Base-by-base conservation (phyloP, 2,329 filamentous ascomycete species). In the Pseudocercospora eumusae region DNA sequence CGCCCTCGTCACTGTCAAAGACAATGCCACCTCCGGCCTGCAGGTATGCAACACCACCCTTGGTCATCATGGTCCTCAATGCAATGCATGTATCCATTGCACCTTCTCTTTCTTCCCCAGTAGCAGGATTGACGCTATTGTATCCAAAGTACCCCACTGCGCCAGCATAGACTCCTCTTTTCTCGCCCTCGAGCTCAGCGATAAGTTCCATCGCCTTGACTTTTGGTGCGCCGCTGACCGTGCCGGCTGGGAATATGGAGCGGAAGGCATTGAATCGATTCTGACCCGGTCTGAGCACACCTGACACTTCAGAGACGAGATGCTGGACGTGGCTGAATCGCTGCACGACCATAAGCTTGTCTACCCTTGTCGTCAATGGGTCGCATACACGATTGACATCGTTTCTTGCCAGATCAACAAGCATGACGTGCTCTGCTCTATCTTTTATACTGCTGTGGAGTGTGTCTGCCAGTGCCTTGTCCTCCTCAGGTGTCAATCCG, bases 111-210 rank as follows among this genome's bases (percentile, higher is more conserved):
- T 86, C 81, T 56, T 77, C 81, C 57, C 88, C 89, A 45, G 62
- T 68, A 27, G 88, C 82, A 3, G 61, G 42, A n/a, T 61, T 63
- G 7, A 81, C 78, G 57, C 84, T 85, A 64, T 87, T 86, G 73
- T 96, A 98, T 9, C 93, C 93, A 77, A 97, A 99, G 79, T 97
- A 99, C 1, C 95, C 95, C 0, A 97, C 93, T 0, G 95, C 95
- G 27, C 95, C 95, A 8, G 95, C 95, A 74, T 99, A 99, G 42
- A 98, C 87, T 44, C 95, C 93, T 59, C 95, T 84, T 82, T 97
- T 97, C 83, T 99, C 95, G 67, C 85, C 82, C 79, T 99, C 95
- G 52, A 98, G 80, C 79, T 98, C 93, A 52, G 91, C 92, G 71
- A 99, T 99, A 64, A 99, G 82, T 79, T 97, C 91, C 95, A 99